Base-by-base conservation (phyloP, 345 rosid species). In the Brassica incana region DNA sequence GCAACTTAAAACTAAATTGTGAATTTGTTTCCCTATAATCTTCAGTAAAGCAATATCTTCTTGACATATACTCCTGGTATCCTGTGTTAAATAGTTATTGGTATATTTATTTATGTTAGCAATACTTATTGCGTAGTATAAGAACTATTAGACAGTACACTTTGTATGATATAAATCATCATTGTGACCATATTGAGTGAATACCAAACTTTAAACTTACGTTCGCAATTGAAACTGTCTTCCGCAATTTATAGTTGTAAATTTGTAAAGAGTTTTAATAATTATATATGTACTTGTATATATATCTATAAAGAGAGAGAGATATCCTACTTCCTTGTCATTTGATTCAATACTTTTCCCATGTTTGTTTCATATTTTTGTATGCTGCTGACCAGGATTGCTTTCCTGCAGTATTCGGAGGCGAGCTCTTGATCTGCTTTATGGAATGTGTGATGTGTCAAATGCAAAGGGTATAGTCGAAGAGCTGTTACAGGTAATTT, bases 401-500 rank as follows among this genome's bases (percentile, higher is more conserved):
- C 73, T 56, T 54, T 66, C 38, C 80, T 78, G 62, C 97, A 95
- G 99, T 82, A 95, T 95, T 62, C 98, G 99, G 20, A 91, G 98
- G 59, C 99, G 99, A 71, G 98, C 99, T 76, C 97, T 95, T 85
- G 99, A 95, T 89, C 86, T 95, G 79, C 92, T 93, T 8, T 95
- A 93, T 84, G 98, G 97, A 67, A 95, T 95, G 97, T 95, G 99
- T 71, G 99, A 95, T 79, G 90, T 93, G 83, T 90, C 98, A 69
- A 95, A 93, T 85, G 99, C 99, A 61, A 95, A 95, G 84, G 99
- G 92, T 87, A 95, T 95, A 78, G 99, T 95, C 75, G 99, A 95
- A 89, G 98, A 93, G 82, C 70, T 95, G 80, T 84, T 95, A 87
- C 99, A 93, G 98, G 99, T 90, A 86, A 67, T 52, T n/a, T 5